phyloP scores from a whole-genome alignment of 257 asterid genomes.

The Solanum rostratum region DNA sequence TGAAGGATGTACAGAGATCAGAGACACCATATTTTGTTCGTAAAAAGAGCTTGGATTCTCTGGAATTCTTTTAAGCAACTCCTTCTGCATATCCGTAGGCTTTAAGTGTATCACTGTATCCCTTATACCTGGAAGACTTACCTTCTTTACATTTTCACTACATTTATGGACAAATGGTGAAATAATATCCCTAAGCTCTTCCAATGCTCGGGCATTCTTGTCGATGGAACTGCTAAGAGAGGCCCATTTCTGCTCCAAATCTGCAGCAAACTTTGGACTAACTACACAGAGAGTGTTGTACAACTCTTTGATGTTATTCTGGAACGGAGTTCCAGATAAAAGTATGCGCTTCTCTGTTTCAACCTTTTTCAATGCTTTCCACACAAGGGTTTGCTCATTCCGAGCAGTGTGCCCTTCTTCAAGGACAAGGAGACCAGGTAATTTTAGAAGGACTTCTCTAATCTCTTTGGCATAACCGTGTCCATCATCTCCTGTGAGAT shows the following conservation, averaged over 20 bases:
- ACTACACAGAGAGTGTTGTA: constrained; percentile 55
- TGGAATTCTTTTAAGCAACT: neutral
- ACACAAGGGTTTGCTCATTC: constrained; percentile 34
- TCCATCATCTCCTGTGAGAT: constrained; percentile 23
- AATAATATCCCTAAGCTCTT: constrained; percentile 34
- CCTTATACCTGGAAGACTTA: constrained; percentile 52
- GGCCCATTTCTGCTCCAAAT: constrained; percentile 20
- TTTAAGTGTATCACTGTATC: constrained; percentile 24
- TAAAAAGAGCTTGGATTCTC: neutral
- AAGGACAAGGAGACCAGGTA: constrained; percentile 45
- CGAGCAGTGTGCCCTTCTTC: constrained; percentile 91
- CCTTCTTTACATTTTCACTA: constrained; percentile 40
- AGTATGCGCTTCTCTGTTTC: constrained; percentile 47
- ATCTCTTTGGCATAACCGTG: constrained; percentile 2
- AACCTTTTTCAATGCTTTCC: constrained; percentile 42
- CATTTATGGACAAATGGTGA: constrained; percentile 55
- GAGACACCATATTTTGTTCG: neutral
- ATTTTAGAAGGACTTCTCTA: constrained; percentile 39
- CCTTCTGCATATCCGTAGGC: neutral
- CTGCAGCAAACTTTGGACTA: constrained; percentile 29
- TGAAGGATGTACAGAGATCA: neutral
- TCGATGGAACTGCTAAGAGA: constrained; percentile 24
- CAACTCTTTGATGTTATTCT: constrained; percentile 56
- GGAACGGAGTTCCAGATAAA: constrained; percentile 80
- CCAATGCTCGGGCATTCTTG: constrained; percentile 10